A percentile compares a stretch with the other conserved stretches of the same genome.
Evolutionary conservation across 139 green algal genomes (phyloP).

Genomic region (Volvox africanus): DNA sequence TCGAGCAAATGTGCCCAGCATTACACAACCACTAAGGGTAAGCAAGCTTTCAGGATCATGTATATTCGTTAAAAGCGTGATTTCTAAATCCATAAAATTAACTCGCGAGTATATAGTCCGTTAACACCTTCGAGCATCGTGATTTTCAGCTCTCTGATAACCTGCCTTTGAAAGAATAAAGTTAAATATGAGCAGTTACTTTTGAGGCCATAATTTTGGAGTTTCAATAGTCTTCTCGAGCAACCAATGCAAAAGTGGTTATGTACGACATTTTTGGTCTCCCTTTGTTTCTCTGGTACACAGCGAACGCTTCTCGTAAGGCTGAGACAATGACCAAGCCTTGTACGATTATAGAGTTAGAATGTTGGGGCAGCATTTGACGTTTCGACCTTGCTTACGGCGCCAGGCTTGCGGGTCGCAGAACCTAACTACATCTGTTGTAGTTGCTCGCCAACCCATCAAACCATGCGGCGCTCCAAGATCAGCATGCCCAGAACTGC

Average conservation of each 20-base stretch:
- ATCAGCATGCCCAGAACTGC: neutral
- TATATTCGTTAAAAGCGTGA: neutral
- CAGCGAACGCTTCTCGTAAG: neutral
- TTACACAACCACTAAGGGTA: neutral
- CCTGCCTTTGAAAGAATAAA: too few species aligned
- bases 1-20: neutral
- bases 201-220: too few species aligned
- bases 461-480: neutral
- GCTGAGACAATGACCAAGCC: neutral
- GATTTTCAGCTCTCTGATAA: neutral
- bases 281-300: neutral
- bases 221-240: too few species aligned
- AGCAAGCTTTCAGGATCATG: neutral
- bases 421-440: neutral
- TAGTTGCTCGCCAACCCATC: neutral
- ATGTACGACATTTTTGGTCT: neutral
- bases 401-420: neutral
- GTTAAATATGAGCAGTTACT: too few species aligned
- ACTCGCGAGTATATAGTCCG: neutral
- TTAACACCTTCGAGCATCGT: constrained; percentile 5
- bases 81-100: too few species aligned
- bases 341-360: neutral
- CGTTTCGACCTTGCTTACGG: neutral
- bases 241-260: too few species aligned
- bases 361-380: constrained; percentile 8